A percentile compares a stretch with the other conserved stretches of the same genome.
phyloP scores from a whole-genome alignment of 768 basidiomycete species.

The Lentinus tigrinus region DNA sequence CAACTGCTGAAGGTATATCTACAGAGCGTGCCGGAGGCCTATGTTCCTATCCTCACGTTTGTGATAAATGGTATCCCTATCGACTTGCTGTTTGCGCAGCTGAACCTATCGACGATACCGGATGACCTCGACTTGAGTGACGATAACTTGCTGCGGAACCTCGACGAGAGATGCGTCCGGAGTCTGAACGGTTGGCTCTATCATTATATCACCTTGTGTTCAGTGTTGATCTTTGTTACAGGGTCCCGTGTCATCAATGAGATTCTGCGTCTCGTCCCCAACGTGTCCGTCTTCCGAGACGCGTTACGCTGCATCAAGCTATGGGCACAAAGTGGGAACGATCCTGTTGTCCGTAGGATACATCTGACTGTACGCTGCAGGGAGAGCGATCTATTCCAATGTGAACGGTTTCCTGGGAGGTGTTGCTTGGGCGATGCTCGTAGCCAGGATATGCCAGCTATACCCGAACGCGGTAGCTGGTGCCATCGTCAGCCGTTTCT shows the following conservation, averaged over 20 bases:
- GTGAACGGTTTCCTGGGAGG: constrained; percentile 97
- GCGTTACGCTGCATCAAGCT: constrained; percentile 94
- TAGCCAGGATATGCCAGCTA: constrained; percentile 96
- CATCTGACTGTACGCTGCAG: constrained; percentile 38
- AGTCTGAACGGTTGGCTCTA: constrained; percentile 75
- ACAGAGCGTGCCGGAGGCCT: constrained; percentile 95
- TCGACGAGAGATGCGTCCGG: constrained; percentile 92
- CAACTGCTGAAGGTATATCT: background rate
- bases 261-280: constrained; percentile 91
- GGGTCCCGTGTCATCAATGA: constrained; percentile 96
- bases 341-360: background rate
- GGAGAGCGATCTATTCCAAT: constrained; percentile 95
- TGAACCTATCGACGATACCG: constrained; percentile 85
- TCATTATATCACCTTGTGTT: background rate
- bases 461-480: constrained; percentile 95
- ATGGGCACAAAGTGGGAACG: constrained; percentile 87
- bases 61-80: constrained; percentile 93
- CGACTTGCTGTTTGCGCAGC: constrained; percentile 90
- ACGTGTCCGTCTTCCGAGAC: constrained; percentile 94
- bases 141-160: constrained; percentile 85
- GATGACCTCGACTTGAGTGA: constrained; percentile 89
- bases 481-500: constrained; percentile 95
- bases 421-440: constrained; percentile 98
- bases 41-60: constrained; percentile 90
- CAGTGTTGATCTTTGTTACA: constrained; percentile 37